Evolutionary conservation across 768 basidiomycete genomes (phyloP).

Genomic region (Phylloporus sp.): DNA sequence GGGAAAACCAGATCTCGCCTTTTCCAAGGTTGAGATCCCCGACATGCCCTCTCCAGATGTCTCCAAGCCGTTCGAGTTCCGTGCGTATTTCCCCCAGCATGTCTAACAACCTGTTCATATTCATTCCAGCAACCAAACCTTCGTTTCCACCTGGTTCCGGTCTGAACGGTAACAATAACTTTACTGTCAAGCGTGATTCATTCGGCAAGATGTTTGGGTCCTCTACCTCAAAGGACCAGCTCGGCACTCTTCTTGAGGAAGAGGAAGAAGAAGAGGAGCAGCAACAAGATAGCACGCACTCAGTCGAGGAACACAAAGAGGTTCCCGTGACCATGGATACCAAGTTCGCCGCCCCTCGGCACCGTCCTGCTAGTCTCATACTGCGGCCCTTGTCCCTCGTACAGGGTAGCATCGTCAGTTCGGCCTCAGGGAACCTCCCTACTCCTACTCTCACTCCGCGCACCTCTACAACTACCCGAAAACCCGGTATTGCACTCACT

Average conservation of each 20-base stretch:
- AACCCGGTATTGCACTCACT: slow-evolving; percentile 10
- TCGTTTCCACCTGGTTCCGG: slow-evolving; percentile 52
- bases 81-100: slow-evolving; percentile 42
- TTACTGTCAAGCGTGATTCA: slow-evolving; percentile 72
- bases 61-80: slow-evolving; percentile 60
- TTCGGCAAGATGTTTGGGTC: slow-evolving; percentile 64
- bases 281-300: slow-evolving; percentile 52
- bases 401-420: slow-evolving; percentile 43
- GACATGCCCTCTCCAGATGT: slow-evolving; percentile 61
- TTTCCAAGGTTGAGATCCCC: slow-evolving; percentile 79
- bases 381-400: slow-evolving; percentile 72
- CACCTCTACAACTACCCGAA: slow-evolving; percentile 42
- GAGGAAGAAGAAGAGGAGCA: slow-evolving; percentile 88
- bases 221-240: slow-evolving; percentile 67
- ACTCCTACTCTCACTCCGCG: slow-evolving; percentile 55
- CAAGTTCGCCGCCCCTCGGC: slow-evolving; percentile 43
- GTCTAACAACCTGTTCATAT: not conserved
- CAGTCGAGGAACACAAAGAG: slow-evolving; percentile 4
- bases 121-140: slow-evolving; percentile 51
- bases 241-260: slow-evolving; percentile 78
- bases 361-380: slow-evolving; percentile 62
- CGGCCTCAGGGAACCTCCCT: slow-evolving; percentile 39
- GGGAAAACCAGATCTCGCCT: slow-evolving; percentile 70
- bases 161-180: slow-evolving; percentile 35
- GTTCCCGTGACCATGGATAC: slow-evolving; percentile 26